Evolutionary conservation across 2,329 filamentous ascomycete genomes (phyloP), one percentile per base, ranked within the genome.

Genomic region (Mycosphaerelloides madeirae): DNA sequence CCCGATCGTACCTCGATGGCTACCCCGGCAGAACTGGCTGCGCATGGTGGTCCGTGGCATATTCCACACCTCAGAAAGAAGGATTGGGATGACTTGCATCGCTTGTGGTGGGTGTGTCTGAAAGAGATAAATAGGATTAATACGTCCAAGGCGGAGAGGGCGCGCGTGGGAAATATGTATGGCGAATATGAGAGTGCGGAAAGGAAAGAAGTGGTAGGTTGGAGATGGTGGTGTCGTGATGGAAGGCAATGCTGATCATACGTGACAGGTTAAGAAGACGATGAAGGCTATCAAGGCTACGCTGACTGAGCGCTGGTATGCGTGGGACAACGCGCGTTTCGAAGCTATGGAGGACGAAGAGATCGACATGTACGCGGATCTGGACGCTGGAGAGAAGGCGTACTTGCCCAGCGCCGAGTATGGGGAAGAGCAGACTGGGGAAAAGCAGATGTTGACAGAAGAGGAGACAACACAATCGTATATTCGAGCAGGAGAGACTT

Each of bases 41-140:
- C 78, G 52, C 84, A 93, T 66, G 93, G 93, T 13, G 80, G 93
- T 42, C 74, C 81, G 20, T 98, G 93, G 93, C 81, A 78, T 9
- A 81, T 86, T 6, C 80, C 87, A 68, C 93, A 98, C 72, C 74
- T 98, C 60, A 79, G 90, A 52, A 76, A 79, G 52, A 96, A 96
- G 71, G 88, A 84, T 52, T 98, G 89, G 87, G 87, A 95, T 50
- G 90, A 97, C 66, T 71, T 98, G 58, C 90, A 97, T 68, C 74
- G 76, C 50, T 75, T 98, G 61, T 98, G 91, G 89, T 98, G 90
- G 88, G 79, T 89, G 43, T 97, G 93, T 65, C 78, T 85, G 48
- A 89, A 87, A 71, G 93, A 98, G 72, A 77, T 86, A 59, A 98
- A 98, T 69, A 80, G 87, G 56, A 80, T 97, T 57, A 76, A 81